Percentiles rank a stretch among this genome's conserved stretches.
phyloP scores from a whole-genome alignment of 2,329 filamentous ascomycete species.

The Beauveria varroae region DNA sequence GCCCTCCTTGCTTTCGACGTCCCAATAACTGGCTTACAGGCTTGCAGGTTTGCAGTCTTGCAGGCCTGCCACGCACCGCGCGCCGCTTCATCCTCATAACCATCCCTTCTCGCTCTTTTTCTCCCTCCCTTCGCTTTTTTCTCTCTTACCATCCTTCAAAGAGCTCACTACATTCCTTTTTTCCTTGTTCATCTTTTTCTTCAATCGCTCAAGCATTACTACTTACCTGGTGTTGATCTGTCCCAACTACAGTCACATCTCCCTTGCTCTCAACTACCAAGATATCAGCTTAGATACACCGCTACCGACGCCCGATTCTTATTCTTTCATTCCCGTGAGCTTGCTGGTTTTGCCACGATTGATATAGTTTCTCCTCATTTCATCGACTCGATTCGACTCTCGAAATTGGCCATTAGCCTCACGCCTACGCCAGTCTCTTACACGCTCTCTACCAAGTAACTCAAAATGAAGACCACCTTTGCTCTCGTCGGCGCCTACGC shows the following conservation, averaged over 20 bases:
- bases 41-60: background rate
- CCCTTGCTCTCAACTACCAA: constrained; percentile 4
- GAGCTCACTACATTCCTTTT: constrained; percentile 11
- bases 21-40: background rate
- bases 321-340: constrained; percentile 11
- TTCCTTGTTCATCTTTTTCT: constrained; percentile 2
- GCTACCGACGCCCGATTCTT: background rate
- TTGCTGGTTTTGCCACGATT: constrained; percentile 14
- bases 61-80: background rate
- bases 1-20: background rate
- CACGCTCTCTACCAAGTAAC: constrained; percentile 15
- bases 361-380: background rate
- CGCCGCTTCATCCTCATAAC: background rate
- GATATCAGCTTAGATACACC: background rate
- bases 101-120: constrained; percentile 4
- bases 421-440: constrained; percentile 17
- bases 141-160: constrained; percentile 7
- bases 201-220: background rate
- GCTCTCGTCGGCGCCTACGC: constrained; percentile 38
- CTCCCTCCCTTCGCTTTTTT: constrained; percentile 12
- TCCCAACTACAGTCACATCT: constrained; percentile 11
- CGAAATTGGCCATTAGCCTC: background rate
- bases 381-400: background rate
- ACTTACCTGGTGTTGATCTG: constrained; percentile 8
- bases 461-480: constrained; percentile 42